These are phyloP conservation scores for Apophysomyces elegans DNA, from an alignment of 371 early-diverging fungal species.

Conservation along the genomic window DNA sequence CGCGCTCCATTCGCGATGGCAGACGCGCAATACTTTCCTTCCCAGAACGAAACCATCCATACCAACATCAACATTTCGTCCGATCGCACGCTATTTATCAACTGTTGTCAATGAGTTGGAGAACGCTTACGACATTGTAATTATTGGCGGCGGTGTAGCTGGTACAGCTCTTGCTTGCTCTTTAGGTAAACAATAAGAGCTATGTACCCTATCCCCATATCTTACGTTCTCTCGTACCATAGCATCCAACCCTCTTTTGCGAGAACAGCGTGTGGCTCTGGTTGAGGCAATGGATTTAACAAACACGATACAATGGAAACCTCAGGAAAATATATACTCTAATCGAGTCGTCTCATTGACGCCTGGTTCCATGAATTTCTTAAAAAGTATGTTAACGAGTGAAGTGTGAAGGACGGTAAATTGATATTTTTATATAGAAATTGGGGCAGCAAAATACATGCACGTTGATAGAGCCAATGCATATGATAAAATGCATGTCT, in stretches of 20 bases:
- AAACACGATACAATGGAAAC: slow-evolving; percentile 50
- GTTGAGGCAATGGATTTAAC: slow-evolving; percentile 77
- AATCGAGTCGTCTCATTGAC: slow-evolving; percentile 79
- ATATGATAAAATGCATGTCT: slow-evolving; percentile 71
- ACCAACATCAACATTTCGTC: not conserved
- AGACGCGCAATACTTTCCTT: not conserved
- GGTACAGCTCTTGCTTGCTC: slow-evolving; percentile 86
- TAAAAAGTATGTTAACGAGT: slow-evolving; percentile 39
- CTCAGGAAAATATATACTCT: slow-evolving; percentile 57
- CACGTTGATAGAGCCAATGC: slow-evolving; percentile 53
- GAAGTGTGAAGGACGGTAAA: not conserved
- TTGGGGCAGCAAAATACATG: slow-evolving; percentile 70
- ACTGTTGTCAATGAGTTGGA: slow-evolving; percentile 26
- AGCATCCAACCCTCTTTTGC: slow-evolving; percentile 60
- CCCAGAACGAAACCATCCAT: not conserved
- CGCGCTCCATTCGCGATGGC: not conserved
- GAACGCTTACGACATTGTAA: slow-evolving; percentile 72
- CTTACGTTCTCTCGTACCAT: slow-evolving; percentile 4
- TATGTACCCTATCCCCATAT: slow-evolving; percentile 15
- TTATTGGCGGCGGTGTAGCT: slow-evolving; percentile 95
- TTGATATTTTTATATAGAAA: slow-evolving; percentile 31
- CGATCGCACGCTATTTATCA: slow-evolving; percentile 20
- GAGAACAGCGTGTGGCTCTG: slow-evolving; percentile 66
- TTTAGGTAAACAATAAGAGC: slow-evolving; percentile 57
- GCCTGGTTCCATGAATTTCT: slow-evolving; percentile 59